phyloP scores from a whole-genome alignment of 1,139 yeast species.

The Kodamaea suecica region DNA sequence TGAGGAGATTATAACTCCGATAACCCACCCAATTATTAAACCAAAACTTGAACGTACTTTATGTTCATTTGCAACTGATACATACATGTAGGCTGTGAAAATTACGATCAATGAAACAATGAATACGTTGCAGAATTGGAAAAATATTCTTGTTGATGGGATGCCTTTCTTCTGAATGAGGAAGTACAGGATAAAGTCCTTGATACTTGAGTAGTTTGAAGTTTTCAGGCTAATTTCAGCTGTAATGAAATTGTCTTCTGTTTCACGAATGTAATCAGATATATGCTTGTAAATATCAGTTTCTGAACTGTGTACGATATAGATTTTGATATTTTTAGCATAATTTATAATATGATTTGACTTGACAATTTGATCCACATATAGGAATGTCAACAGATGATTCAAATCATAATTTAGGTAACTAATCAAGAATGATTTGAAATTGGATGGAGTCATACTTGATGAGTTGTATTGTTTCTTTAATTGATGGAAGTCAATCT shows the following conservation, averaged over 20 bases:
- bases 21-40: constrained; percentile 56
- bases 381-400: constrained; percentile 20
- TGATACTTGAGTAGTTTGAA: constrained; percentile 13
- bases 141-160: constrained; percentile 10
- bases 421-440: constrained; percentile 21
- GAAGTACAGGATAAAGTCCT: constrained; percentile 24
- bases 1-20: constrained; percentile 49
- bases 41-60: constrained; percentile 61
- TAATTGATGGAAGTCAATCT: constrained; percentile 8
- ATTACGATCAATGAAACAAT: constrained; percentile 11
- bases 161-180: constrained; percentile 17
- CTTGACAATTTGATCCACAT: constrained; percentile 41
- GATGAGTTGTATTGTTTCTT: neutral
- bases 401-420: constrained; percentile 26
- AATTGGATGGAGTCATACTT: constrained; percentile 4
- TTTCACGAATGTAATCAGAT: constrained; percentile 4
- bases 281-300: constrained; percentile 5
- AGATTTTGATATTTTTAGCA: constrained; percentile 43
- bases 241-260: constrained; percentile 4
- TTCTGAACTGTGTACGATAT: constrained; percentile 20
- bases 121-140: constrained; percentile 9
- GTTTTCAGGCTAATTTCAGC: constrained; percentile 11
- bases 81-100: constrained; percentile 24
- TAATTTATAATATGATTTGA: constrained; percentile 49
- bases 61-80: constrained; percentile 53